These are phyloP conservation scores for Volutella citrinella DNA, from an alignment of 2,329 filamentous ascomycete species.

Conservation along the genomic window DNA sequence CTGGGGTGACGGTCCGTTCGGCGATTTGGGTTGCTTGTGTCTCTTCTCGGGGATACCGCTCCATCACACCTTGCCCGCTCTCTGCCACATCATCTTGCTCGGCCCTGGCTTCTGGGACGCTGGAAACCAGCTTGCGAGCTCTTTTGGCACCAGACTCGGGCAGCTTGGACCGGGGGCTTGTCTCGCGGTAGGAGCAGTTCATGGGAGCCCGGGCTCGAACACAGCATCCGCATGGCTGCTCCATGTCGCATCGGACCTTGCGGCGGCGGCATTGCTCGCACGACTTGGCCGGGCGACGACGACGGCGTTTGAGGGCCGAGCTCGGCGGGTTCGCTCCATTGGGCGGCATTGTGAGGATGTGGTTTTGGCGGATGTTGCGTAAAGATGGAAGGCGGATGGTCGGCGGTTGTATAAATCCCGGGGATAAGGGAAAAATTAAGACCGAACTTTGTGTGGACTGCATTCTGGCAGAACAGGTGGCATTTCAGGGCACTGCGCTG, in stretches of 20 bases:
- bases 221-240: conserved; percentile 21
- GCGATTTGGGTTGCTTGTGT: neutral
- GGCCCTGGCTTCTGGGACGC: conserved; percentile 1
- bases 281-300: conserved; percentile 21
- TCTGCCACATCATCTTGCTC: conserved; percentile 3
- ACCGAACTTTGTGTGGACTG: conserved; percentile 5
- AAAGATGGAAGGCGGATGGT: neutral
- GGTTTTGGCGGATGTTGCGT: neutral
- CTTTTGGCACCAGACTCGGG: neutral
- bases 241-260: conserved; percentile 21
- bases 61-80: neutral
- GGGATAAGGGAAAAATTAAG: conserved; percentile 5
- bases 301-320: conserved; percentile 18
- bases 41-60: conserved; percentile 13
- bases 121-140: neutral
- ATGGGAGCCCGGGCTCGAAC: conserved; percentile 21
- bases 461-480: neutral
- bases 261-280: conserved; percentile 25
- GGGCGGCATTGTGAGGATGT: conserved; percentile 7
- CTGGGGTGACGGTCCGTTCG: conserved; percentile 1
- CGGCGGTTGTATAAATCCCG: conserved; percentile 1
- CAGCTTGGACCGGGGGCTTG: conserved; percentile 2
- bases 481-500: too few species aligned
- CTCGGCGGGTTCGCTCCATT: conserved; percentile 5
- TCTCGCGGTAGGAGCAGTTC: conserved; percentile 24